Conservation (phyloP, 805 yeast genomes). For the Candida piceae region DNA sequence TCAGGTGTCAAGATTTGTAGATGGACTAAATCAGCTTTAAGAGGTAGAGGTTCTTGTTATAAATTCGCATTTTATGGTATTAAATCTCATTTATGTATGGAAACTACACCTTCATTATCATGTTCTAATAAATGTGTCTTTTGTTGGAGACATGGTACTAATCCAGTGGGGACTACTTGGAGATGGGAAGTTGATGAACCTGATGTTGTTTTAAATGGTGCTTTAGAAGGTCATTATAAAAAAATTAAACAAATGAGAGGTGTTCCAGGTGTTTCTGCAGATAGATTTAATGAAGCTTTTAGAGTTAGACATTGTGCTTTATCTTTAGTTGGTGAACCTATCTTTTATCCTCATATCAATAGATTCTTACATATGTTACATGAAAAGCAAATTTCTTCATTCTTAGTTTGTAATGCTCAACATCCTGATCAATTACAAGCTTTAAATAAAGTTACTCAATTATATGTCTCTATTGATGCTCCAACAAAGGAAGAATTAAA, state of each 20-base stretch:
- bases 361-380: constrained; percentile 80
- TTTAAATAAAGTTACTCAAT: constrained; percentile 76
- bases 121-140: constrained; percentile 95
- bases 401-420: constrained; percentile 92
- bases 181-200: constrained; percentile 95
- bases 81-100: constrained; percentile 89
- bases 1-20: constrained; percentile 94
- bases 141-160: constrained; percentile 97
- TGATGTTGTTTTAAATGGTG: constrained; percentile 76
- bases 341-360: constrained; percentile 86
- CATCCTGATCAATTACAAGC: constrained; percentile 79
- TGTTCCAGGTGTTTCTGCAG: constrained; percentile 89
- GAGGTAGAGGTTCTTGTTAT: constrained; percentile 94
- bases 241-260: constrained; percentile 94
- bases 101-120: constrained; percentile 87
- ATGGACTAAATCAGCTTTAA: constrained; percentile 91
- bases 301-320: constrained; percentile 87
- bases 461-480: constrained; percentile 91
- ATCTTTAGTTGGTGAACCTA: constrained; percentile 92
- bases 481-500: constrained; percentile 78
- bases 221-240: constrained; percentile 81
- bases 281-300: constrained; percentile 87
- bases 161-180: constrained; percentile 95
- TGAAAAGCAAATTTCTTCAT: constrained; percentile 73
- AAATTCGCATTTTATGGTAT: constrained; percentile 91